A percentile compares a stretch with the other conserved stretches of the same genome.
Evolutionary conservation across 2,329 filamentous ascomycete species (phyloP).

Genomic region (Fusarium palustre): DNA sequence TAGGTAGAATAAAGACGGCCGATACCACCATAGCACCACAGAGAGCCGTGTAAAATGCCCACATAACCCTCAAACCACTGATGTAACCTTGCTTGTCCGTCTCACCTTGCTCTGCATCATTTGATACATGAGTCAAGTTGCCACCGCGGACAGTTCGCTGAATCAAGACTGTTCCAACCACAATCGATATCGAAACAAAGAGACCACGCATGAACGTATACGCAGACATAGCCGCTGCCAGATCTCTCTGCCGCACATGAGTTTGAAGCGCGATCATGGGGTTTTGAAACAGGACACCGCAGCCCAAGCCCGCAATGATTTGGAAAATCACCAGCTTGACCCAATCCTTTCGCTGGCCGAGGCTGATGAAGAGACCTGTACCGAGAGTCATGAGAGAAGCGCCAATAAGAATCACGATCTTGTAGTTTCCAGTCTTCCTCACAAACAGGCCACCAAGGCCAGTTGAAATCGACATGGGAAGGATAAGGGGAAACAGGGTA

Average conservation of each 20-base stretch:
- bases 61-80: conserved; percentile 34
- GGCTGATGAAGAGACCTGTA: conserved; percentile 71
- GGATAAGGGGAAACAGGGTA: conserved; percentile 77
- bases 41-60: conserved; percentile 36
- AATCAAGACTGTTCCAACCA: conserved; percentile 80
- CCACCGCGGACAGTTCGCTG: conserved; percentile 54
- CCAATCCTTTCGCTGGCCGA: conserved; percentile 64
- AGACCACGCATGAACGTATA: conserved; percentile 76
- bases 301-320: conserved; percentile 71
- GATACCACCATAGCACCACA: conserved; percentile 28
- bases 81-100: conserved; percentile 34
- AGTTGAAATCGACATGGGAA: conserved; percentile 73
- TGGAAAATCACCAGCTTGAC: conserved; percentile 69
- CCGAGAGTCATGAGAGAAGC: conserved; percentile 71
- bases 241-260: conserved; percentile 69
- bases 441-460: conserved; percentile 66
- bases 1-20: conserved; percentile 32
- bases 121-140: conserved; percentile 28
- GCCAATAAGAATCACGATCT: conserved; percentile 67
- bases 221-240: conserved; percentile 73
- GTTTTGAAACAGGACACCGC: conserved; percentile 75
- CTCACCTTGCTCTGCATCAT: not conserved
- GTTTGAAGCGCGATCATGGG: conserved; percentile 77
- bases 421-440: conserved; percentile 73
- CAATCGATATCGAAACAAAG: conserved; percentile 73